Evolutionary conservation across 768 basidiomycete species (phyloP).

Genomic region (Lentinula raphanica): DNA sequence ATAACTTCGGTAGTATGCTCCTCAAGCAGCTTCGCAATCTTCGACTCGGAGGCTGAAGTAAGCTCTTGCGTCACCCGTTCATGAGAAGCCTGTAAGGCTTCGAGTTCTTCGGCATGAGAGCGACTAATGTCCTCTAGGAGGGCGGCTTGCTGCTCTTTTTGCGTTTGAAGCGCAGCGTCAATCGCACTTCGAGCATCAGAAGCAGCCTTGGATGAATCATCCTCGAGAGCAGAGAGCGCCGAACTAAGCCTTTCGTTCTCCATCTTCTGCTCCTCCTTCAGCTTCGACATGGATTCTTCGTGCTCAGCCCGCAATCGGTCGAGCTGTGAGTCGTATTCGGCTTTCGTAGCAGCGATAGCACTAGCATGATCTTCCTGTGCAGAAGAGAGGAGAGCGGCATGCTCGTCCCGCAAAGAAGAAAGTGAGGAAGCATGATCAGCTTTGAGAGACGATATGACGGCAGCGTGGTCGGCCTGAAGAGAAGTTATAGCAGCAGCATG

Average conservation of each 20-base stretch:
- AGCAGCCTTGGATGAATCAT: constrained; percentile 33
- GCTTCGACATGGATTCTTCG: constrained; percentile 42
- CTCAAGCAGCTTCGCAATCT: constrained; percentile 26
- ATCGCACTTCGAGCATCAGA: constrained; percentile 38
- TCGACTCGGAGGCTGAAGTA: constrained; percentile 27
- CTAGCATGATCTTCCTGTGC: constrained; percentile 35
- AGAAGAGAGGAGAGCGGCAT: constrained; percentile 44
- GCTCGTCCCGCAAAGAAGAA: constrained; percentile 59
- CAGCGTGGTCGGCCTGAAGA: constrained; percentile 58
- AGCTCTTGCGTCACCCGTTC: constrained; percentile 29
- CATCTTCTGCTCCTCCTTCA: constrained; percentile 48
- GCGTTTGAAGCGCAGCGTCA: constrained; percentile 39
- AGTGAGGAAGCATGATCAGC: constrained; percentile 53
- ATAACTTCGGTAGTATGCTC: constrained; percentile 38
- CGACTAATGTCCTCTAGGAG: constrained; percentile 51
- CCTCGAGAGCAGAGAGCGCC: constrained; percentile 39
- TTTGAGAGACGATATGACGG: constrained; percentile 55
- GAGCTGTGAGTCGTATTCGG: constrained; percentile 54
- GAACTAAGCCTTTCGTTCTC: constrained; percentile 46
- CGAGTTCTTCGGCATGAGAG: constrained; percentile 52
- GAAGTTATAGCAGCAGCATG: constrained; percentile 21
- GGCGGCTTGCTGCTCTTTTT: constrained; percentile 52
- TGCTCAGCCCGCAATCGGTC: constrained; percentile 62
- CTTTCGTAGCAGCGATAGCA: constrained; percentile 47
- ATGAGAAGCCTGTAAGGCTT: constrained; percentile 44